Conservation (phyloP, 768 basidiomycete species). For the Tylopilus rubrobrunneus region DNA sequence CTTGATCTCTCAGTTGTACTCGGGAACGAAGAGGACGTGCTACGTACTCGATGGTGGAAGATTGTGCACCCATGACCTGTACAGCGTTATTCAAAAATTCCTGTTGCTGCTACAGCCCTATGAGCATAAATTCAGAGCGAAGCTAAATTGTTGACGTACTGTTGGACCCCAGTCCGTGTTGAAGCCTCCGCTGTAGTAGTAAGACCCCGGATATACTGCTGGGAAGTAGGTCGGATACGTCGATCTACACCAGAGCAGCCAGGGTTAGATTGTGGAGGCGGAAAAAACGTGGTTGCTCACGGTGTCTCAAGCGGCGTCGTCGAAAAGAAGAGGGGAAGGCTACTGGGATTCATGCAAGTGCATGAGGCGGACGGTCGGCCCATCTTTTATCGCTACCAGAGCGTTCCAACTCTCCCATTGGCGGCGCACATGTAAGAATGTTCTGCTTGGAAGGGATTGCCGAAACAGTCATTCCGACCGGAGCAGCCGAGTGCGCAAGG, state of each 20-base stretch:
- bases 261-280: neutral
- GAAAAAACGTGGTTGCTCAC: neutral
- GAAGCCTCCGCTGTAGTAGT: neutral
- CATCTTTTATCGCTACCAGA: neutral
- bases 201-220: neutral
- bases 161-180: conserved; percentile 1
- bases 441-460: neutral
- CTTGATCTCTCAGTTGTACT: neutral
- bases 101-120: neutral
- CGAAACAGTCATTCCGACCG: neutral
- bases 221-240: neutral
- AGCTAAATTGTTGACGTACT: neutral
- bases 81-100: neutral
- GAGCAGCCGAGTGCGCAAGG: neutral
- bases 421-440: neutral
- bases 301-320: neutral
- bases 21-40: neutral
- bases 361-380: neutral
- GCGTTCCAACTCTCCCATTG: conserved; percentile 11
- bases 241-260: neutral
- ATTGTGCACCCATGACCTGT: too few species aligned
- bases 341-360: neutral
- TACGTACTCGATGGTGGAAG: neutral
- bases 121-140: neutral
- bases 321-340: too few species aligned